These are phyloP conservation scores for Metrosideros polymorpha DNA, from an alignment of 441 rosid genomes.

Conservation along the genomic window DNA sequence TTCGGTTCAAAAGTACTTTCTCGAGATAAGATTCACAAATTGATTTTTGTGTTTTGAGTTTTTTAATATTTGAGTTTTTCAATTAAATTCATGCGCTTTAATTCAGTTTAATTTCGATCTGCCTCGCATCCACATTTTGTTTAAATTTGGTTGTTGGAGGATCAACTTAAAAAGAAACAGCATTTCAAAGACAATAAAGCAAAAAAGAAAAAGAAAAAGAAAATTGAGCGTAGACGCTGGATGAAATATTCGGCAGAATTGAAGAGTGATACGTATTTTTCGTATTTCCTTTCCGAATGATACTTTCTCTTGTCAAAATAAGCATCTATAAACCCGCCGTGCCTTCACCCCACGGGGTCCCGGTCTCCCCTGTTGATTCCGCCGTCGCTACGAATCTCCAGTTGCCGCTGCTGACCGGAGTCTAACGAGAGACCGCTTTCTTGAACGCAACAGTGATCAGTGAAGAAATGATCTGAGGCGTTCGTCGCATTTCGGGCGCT, in stretches of 20 bases:
- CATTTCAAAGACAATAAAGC: not conserved
- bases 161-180: not conserved
- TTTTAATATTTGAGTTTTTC: too few species aligned
- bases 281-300: not conserved
- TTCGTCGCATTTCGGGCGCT: not conserved
- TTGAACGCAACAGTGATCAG: not conserved
- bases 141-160: not conserved
- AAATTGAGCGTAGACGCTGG: too few species aligned
- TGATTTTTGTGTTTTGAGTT: not conserved
- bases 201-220: too few species aligned
- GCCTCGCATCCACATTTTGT: rapidly evolving
- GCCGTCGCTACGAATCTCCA: not conserved
- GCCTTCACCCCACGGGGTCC: not conserved
- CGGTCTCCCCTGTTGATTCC: not conserved
- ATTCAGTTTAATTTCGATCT: rapidly evolving
- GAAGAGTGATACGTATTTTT: too few species aligned
- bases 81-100: not conserved
- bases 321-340: not conserved
- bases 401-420: not conserved
- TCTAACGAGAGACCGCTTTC: not conserved
- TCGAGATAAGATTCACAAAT: rapidly evolving
- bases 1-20: not conserved
- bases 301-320: not conserved
- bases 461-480: not conserved
- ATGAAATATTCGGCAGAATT: too few species aligned